Evolutionary conservation across 2,329 filamentous ascomycete genomes (phyloP).

Genomic region (Colletotrichum liriopes): DNA sequence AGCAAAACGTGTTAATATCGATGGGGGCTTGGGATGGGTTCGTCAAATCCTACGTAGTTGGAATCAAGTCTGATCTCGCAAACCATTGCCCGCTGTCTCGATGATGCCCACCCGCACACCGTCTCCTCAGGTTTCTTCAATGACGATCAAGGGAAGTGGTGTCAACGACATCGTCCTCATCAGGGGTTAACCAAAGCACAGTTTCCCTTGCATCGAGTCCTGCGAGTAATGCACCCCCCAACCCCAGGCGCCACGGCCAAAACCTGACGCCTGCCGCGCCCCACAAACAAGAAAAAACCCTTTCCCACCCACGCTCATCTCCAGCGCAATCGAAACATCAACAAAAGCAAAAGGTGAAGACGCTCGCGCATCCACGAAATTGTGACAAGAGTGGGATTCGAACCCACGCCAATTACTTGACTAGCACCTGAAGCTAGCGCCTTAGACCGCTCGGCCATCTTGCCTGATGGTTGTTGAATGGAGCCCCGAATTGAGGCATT

Average conservation of each 20-base stretch:
- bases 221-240: not conserved
- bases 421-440: slow-evolving; percentile 32
- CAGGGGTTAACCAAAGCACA: too few relatives aligned
- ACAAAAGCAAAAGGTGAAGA: rapidly evolving
- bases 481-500: rapidly evolving
- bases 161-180: not conserved
- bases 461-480: not conserved
- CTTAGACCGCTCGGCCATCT: slow-evolving; percentile 32
- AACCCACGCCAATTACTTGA: slow-evolving; percentile 31
- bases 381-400: slow-evolving; percentile 27
- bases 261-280: not conserved
- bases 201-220: too few relatives aligned
- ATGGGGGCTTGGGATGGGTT: not conserved
- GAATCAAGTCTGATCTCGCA: not conserved
- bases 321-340: too few relatives aligned
- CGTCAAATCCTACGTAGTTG: not conserved
- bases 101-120: too few relatives aligned
- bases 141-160: not conserved
- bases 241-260: not conserved
- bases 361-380: rapidly evolving
- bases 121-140: not conserved
- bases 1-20: not conserved
- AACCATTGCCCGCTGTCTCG: not conserved
- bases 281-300: not conserved
- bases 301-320: too few relatives aligned